These are phyloP conservation scores for Heritiera littoralis DNA, from an alignment of 345 rosid genomes.

Conservation along the genomic window DNA sequence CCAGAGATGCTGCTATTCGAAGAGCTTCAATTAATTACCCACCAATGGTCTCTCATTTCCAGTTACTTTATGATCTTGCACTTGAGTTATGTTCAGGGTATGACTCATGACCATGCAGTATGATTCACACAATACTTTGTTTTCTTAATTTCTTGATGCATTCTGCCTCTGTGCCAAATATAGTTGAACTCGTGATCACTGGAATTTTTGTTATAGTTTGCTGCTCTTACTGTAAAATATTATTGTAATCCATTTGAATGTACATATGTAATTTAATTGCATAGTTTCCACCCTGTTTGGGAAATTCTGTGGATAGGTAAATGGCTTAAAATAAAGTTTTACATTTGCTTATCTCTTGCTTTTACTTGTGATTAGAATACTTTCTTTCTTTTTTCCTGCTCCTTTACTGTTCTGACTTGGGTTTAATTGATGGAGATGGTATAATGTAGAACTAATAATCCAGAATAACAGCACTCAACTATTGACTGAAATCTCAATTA, in stretches of 20 bases:
- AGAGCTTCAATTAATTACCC: conserved; percentile 96
- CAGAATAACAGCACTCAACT: too few relatives aligned
- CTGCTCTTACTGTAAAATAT: not conserved
- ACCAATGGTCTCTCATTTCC: conserved; percentile 99
- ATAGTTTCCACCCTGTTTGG: not conserved
- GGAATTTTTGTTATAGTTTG: not conserved
- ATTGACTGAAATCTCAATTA: too few relatives aligned
- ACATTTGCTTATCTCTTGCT: not conserved
- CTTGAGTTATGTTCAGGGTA: conserved; percentile 82
- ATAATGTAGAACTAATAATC: too few relatives aligned
- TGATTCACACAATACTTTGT: conserved; percentile 18
- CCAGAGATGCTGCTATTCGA: conserved; percentile 92
- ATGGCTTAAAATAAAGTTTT: not conserved
- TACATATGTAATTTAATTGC: conserved; percentile 16
- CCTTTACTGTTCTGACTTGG: not conserved
- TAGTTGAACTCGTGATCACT: conserved; percentile 10
- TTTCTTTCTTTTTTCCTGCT: not conserved
- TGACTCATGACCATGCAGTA: conserved; percentile 12
- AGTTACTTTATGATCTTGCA: conserved; percentile 95
- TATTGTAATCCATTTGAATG: not conserved
- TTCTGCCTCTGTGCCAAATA: conserved; percentile 3
- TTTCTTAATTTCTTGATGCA: conserved; percentile 5
- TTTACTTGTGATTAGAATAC: not conserved
- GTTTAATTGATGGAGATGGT: not conserved
- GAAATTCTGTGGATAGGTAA: not conserved